Evolutionary conservation across 306 rosid species (phyloP).

Genomic region (Bauhinia variegata): DNA sequence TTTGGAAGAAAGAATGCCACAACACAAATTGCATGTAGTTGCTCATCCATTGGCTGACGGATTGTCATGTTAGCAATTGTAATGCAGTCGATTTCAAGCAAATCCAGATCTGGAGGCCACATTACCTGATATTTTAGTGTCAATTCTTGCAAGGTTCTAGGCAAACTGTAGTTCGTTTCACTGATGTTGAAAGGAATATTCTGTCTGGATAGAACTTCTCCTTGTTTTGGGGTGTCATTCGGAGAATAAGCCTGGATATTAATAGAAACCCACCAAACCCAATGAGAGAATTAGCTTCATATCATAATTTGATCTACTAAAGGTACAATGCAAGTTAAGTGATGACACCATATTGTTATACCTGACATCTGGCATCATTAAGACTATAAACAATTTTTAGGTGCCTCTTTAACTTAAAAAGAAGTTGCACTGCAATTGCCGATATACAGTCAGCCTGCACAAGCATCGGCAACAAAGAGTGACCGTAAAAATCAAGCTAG

Average conservation of each 20-base stretch:
- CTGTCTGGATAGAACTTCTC: constrained; percentile 83
- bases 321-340: not conserved
- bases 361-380: constrained; percentile 93
- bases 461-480: constrained; percentile 27
- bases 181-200: constrained; percentile 62
- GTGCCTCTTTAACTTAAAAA: constrained; percentile 91
- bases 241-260: constrained; percentile 80
- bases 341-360: constrained; percentile 24
- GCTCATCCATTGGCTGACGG: too few relatives aligned
- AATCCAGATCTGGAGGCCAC: too few relatives aligned
- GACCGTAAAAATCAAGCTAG: not conserved
- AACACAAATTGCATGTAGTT: too few relatives aligned
- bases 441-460: constrained; percentile 77
- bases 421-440: constrained; percentile 88
- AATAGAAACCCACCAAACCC: constrained; percentile 17
- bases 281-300: constrained; percentile 18
- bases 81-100: too few relatives aligned
- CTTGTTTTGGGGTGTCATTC: constrained; percentile 76
- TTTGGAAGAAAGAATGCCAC: not conserved
- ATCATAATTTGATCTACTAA: constrained; percentile 14
- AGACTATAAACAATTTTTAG: constrained; percentile 82
- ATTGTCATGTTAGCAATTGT: too few relatives aligned
- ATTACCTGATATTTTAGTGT: constrained; percentile 82
- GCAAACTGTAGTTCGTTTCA: constrained; percentile 70
- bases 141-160: constrained; percentile 74